phyloP scores from a whole-genome alignment of 1,284 basidiomycete genomes.

The Leucoagaricus sp. region DNA sequence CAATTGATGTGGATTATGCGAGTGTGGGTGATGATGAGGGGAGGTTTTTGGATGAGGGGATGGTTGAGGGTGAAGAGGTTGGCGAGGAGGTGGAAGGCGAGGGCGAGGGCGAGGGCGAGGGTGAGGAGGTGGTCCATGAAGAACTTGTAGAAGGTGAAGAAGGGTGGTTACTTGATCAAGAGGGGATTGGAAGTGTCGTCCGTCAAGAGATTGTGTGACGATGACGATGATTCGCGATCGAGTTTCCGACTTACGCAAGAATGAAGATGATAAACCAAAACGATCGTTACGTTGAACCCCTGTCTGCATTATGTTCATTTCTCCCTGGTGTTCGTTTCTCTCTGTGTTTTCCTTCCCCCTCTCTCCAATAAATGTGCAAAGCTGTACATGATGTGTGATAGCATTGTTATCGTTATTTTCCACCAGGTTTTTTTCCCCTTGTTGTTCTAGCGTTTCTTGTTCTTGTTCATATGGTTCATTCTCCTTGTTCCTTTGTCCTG shows the following conservation, averaged over 20 bases:
- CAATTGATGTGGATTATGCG: constrained; percentile 1
- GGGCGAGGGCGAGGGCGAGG: constrained; percentile 9
- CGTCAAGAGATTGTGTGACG: constrained; percentile 19
- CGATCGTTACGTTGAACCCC: too few relatives aligned
- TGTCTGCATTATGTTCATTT: too few relatives aligned
- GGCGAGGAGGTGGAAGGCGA: constrained; percentile 6
- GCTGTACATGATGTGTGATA: neutral
- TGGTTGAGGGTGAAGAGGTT: neutral
- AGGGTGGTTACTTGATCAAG: constrained; percentile 17
- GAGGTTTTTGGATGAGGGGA: constrained; percentile 1
- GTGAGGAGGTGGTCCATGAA: constrained; percentile 16
- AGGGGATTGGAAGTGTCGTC: constrained; percentile 18
- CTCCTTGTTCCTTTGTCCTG: too few relatives aligned
- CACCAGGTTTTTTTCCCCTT: too few relatives aligned
- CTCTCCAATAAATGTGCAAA: neutral
- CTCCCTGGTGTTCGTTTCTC: too few relatives aligned
- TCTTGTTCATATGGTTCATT: too few relatives aligned
- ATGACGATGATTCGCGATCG: too few relatives aligned
- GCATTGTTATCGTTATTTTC: neutral
- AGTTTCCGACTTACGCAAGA: too few relatives aligned
- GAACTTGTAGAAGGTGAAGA: constrained; percentile 16
- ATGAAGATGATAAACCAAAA: too few relatives aligned
- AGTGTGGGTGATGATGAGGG: neutral
- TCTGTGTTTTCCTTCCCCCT: too few relatives aligned
- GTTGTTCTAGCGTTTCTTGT: too few relatives aligned